Base-by-base conservation (phyloP, 208 protist species). In the Crithidia bombi region DNA sequence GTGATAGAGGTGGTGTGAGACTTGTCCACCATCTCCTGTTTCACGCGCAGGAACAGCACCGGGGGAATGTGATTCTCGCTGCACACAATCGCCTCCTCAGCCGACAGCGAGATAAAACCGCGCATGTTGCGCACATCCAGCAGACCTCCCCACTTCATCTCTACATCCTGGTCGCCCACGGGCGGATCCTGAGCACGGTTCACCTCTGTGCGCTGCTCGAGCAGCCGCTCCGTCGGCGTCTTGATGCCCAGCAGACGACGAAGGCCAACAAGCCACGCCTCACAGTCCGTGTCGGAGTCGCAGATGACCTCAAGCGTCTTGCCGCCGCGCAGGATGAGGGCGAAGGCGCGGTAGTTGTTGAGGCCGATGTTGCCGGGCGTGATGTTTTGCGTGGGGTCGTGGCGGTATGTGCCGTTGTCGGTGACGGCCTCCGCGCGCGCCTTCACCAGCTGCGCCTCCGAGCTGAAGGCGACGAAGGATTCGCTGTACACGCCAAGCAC, bases 281-380 rank as follows among this genome's bases (percentile, higher is more conserved):
- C 93, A 38, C 81, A 96, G 81, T 97, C 93, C 15, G 84, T 87
- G 87, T 96, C 91, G 0, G 86, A 85, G 59, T 97, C 88, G 76
- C 90, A 94, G 23, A 97, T 84, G 55, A 97, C 70, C 70, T 97
- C 93, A n/a, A 95, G 78, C 1, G 89, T 89, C 75, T 93, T 95
- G 17, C 90, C 90, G 43, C 87, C 88, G 6, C 79, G 73, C 63
- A 97, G 78, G 43, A 94, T 66, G 26, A 97, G 61, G 14, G 79
- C 87, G 57, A 97, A 97, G 12, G 93, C 65, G 55, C 93, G 86
- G 74, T 96, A 96, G 77, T 94, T 95, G 83, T 93, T 81, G 28
- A 82, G 35, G 52, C 89, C 87, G 30, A 96, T 69, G 59, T 95
- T 97, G 41, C 64, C 59, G 17, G 90, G 77, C 17, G 87, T 96